phyloP scores from a whole-genome alignment of 1,139 yeast species.

The Blastobotrys proliferans region DNA sequence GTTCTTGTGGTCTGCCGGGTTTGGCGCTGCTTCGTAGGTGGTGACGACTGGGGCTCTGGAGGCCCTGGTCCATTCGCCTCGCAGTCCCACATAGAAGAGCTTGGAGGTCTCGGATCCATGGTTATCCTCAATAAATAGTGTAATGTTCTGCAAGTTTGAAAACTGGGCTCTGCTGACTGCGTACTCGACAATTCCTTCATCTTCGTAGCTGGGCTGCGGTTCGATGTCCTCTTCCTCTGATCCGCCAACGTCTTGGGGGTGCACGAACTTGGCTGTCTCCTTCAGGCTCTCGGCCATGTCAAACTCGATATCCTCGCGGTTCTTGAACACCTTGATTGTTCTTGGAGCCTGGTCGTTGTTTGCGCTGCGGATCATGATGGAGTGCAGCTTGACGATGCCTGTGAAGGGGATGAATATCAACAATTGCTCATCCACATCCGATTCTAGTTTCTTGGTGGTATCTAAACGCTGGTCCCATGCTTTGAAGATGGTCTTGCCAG shows the following conservation, averaged over 20 bases:
- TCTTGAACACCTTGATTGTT: conserved; percentile 67
- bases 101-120: conserved; percentile 62
- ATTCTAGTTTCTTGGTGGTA: conserved; percentile 46
- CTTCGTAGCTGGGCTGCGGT: conserved; percentile 30
- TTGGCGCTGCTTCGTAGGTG: conserved; percentile 85
- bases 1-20: conserved; percentile 81
- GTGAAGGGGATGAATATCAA: conserved; percentile 76
- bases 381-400: conserved; percentile 68
- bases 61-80: conserved; percentile 69
- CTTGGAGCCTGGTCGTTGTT: conserved; percentile 63
- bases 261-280: conserved; percentile 53
- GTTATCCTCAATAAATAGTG: conserved; percentile 63
- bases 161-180: conserved; percentile 71
- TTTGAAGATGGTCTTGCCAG: conserved; percentile 44
- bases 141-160: conserved; percentile 63
- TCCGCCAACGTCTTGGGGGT: conserved; percentile 52
- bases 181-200: conserved; percentile 73
- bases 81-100: conserved; percentile 67
- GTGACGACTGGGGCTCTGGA: conserved; percentile 67
- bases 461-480: conserved; percentile 49
- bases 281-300: conserved; percentile 50
- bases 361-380: conserved; percentile 64
- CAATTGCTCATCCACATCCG: conserved; percentile 81
- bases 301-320: conserved; percentile 66
- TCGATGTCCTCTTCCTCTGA: conserved; percentile 19